These are phyloP conservation scores for Mycena indigotica DNA, from an alignment of 768 basidiomycete genomes.

Conservation along the genomic window DNA sequence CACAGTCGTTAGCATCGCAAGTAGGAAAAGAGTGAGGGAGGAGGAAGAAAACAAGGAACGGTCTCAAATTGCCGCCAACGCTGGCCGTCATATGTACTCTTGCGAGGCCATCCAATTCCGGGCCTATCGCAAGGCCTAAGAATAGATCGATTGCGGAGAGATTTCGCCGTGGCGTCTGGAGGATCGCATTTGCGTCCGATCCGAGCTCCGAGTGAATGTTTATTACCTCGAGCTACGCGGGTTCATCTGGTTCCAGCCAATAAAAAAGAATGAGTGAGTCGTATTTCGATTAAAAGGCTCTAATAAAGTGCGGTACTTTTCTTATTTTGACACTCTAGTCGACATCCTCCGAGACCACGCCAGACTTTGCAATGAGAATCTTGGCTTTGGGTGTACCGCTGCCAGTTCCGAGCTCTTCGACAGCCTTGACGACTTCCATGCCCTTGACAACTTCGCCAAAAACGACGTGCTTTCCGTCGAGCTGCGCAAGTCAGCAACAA, in stretches of 20 bases:
- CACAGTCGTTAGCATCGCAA: not conserved
- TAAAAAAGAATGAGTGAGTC: not conserved
- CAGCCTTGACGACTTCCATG: slow-evolving; percentile 50
- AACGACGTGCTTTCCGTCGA: slow-evolving; percentile 84
- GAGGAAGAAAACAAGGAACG: not conserved
- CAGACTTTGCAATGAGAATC: slow-evolving; percentile 59
- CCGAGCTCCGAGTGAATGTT: not conserved
- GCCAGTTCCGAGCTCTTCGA: slow-evolving; percentile 43
- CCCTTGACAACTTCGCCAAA: slow-evolving; percentile 80
- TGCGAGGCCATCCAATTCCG: no score
- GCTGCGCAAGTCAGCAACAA: slow-evolving; percentile 72
- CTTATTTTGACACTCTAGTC: not conserved
- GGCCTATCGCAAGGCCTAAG: no score
- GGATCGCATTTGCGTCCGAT: not conserved
- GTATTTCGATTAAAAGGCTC: not conserved
- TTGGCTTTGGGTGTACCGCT: slow-evolving; percentile 44
- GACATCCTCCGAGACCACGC: slow-evolving; percentile 29
- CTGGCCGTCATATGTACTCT: no score
- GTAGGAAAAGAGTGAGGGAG: not conserved
- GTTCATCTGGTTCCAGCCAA: not conserved
- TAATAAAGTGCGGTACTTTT: not conserved
- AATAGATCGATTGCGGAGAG: no score
- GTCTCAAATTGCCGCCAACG: no score
- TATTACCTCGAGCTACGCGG: not conserved
- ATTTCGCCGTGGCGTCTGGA: no score